Evolutionary conservation across 2,329 filamentous ascomycete species (phyloP), one percentile per base, ranked within the genome.

Genomic region (Ascochyta rabiei): DNA sequence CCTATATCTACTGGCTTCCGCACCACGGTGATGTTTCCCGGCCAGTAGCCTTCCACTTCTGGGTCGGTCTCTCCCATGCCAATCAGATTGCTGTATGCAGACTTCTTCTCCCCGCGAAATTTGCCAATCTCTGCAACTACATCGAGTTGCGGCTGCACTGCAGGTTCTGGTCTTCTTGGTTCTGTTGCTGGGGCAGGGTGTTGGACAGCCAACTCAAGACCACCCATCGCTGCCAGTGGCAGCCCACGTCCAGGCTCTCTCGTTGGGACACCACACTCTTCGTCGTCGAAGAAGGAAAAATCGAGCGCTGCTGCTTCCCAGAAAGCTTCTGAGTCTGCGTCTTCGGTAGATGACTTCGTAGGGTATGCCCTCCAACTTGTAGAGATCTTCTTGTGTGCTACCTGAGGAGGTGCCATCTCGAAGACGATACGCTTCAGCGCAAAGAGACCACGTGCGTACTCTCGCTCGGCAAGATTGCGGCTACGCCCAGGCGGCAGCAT

Each of bases 211-310:
- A 73, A 66, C 37, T 77, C 69, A 12, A 81, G 66, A 5, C 76
- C 75, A 50, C 78, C 75, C 61, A 80, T 81, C 34, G 78, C 79
- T 23, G 76, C 72, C 54, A 80, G 76, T 1, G 80, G 79, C 42
- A 80, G 72, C 45, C 75, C 75, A 48, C 76, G 76, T 2, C 75
- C 75, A 6, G 75, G 73, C 28, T 81, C 79, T 47, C 74, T 69
- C 21, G 75, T 74, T 13, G 80, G 80, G 13, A 82, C 74, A 10
- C 80, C 76, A 55, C 82, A 83, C 62, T 86, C 84, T 41, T 82
- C 82, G 34, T 84, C 82, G 1, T 77, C 80, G 53, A 87, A 87
- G 70, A 86, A 86, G 24, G 82, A 84, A 58, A 87, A 87, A 63
- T 87, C 85, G 46, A 82, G 77, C 51, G 79, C 76, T 3, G 84